phyloP scores from a whole-genome alignment of 306 rosid species.

The Hippophae tibetana region DNA sequence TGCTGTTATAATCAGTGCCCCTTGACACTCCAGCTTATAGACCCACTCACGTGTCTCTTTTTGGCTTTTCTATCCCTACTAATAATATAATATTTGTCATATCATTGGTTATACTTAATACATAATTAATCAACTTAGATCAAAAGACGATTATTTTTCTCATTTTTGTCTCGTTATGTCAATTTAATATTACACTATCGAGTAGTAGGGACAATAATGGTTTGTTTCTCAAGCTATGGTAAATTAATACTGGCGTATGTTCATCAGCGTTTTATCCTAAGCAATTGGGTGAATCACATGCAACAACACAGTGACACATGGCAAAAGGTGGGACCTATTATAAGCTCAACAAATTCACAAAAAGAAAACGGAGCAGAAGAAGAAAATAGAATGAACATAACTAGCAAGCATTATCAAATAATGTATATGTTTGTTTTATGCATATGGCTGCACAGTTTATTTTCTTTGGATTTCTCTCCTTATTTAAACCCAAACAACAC shows the following conservation, averaged over 20 bases:
- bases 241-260: not conserved
- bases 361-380: conserved; percentile 14
- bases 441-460: conserved; percentile 20
- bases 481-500: conserved; percentile 49
- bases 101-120: not conserved
- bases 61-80: conserved; percentile 41
- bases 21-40: conserved; percentile 48
- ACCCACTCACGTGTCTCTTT: conserved; percentile 89
- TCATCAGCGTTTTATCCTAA: conserved; percentile 4
- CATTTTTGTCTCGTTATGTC: too few species aligned
- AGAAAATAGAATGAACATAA: conserved; percentile 17
- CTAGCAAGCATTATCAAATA: conserved; percentile 23
- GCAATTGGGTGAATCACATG: conserved; percentile 35
- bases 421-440: conserved; percentile 15
- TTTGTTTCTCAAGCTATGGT: not conserved
- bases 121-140: too few species aligned
- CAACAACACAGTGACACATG: conserved; percentile 31
- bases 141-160: too few species aligned
- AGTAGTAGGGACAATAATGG: not conserved
- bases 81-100: conserved; percentile 13
- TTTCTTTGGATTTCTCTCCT: conserved; percentile 22
- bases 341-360: conserved; percentile 23
- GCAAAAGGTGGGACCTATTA: conserved; percentile 20
- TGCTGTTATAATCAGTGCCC: conserved; percentile 76
- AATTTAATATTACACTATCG: too few species aligned